These are phyloP conservation scores for Apophysomyces ossiformis DNA, from an alignment of 371 early-diverging fungal genomes.

Conservation along the genomic window DNA sequence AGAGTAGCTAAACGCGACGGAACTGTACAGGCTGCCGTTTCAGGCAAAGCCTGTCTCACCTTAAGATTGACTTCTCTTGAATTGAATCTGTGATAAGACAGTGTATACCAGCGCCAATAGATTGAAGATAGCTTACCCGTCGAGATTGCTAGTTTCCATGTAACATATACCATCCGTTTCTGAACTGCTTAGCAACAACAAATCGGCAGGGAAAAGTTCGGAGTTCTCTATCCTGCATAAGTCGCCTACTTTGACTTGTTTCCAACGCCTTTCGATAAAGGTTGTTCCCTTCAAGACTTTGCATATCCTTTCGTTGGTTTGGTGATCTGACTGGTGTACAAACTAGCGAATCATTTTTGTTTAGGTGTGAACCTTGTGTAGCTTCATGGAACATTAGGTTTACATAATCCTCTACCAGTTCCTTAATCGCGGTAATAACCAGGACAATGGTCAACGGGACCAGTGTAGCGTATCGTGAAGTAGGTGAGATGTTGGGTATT, in stretches of 20 bases:
- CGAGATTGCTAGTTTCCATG: constrained; percentile 91
- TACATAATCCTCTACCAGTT: constrained; percentile 93
- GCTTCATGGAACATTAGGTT: constrained; percentile 17
- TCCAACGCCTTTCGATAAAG: constrained; percentile 69
- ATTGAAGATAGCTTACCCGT: constrained; percentile 58
- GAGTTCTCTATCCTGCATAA: constrained; percentile 82
- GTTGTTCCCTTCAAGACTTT: constrained; percentile 58
- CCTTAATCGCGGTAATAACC: constrained; percentile 95
- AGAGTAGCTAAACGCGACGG: constrained; percentile 57
- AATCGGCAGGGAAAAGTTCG: constrained; percentile 89
- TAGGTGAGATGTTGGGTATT: constrained; percentile 85
- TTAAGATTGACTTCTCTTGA: constrained; percentile 87
- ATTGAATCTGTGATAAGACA: neutral
- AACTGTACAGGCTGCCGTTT: constrained; percentile 66
- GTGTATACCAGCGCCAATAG: neutral
- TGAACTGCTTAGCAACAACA: constrained; percentile 73
- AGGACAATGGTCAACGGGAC: constrained; percentile 93
- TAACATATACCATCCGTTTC: constrained; percentile 87
- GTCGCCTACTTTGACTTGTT: constrained; percentile 82
- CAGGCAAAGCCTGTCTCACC: constrained; percentile 76
- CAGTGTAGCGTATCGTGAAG: constrained; percentile 86
- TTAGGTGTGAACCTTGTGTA: neutral
- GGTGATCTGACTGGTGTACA: constrained; percentile 64
- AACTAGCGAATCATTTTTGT: constrained; percentile 12
- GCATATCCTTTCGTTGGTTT: constrained; percentile 65